phyloP scores from a whole-genome alignment of 805 yeast species.

The Myxozyma melibiosi region DNA sequence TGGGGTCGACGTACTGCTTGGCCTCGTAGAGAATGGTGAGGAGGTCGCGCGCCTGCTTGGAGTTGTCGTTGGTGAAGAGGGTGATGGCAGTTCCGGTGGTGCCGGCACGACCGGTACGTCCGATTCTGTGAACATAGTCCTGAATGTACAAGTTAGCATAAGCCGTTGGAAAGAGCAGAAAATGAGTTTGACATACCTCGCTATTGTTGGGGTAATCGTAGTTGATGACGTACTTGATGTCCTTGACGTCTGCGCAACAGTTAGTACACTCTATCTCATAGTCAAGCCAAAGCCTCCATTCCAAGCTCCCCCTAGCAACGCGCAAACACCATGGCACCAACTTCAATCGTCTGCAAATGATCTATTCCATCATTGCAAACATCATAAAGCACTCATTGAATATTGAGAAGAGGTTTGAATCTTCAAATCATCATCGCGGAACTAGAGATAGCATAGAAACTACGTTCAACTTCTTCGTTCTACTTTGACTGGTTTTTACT shows the following conservation, averaged over 20 bases:
- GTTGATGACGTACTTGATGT: constrained; percentile 90
- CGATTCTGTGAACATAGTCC: constrained; percentile 97
- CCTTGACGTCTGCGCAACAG: constrained; percentile 79
- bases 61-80: constrained; percentile 84
- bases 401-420: too few relatives aligned
- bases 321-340: too few relatives aligned
- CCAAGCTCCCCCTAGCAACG: too few relatives aligned
- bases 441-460: too few relatives aligned
- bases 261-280: neutral
- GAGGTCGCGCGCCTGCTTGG: constrained; percentile 86
- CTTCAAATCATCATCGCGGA: too few relatives aligned
- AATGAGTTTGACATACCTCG: constrained; percentile 48
- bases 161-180: neutral
- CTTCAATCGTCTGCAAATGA: too few relatives aligned
- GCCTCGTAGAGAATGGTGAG: constrained; percentile 93
- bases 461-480: too few relatives aligned
- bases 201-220: constrained; percentile 97
- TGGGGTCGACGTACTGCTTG: constrained; percentile 83
- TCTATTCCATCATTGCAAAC: too few relatives aligned
- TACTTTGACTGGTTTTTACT: too few relatives aligned
- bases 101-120: constrained; percentile 99
- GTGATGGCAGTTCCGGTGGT: constrained; percentile 93
- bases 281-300: too few relatives aligned
- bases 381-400: too few relatives aligned
- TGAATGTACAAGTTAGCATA: neutral